Conservation (phyloP, 331 rosid species). For the Quercus tomentella region DNA sequence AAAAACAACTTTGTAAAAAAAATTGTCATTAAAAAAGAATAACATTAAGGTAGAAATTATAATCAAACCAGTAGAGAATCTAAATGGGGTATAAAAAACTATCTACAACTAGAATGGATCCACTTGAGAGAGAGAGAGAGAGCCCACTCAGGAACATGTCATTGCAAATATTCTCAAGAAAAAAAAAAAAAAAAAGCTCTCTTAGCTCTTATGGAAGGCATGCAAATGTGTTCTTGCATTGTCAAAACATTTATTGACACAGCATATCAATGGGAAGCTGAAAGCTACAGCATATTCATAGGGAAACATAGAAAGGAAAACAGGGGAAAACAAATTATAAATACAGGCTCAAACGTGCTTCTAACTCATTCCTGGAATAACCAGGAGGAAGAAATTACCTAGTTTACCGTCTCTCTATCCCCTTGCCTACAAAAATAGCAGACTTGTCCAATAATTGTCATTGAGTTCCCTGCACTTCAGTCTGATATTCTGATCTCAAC, state of each 20-base stretch:
- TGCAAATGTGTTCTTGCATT: constrained; percentile 47
- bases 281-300: constrained; percentile 42
- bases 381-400: constrained; percentile 34
- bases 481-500: constrained; percentile 98
- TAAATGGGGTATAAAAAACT: neutral
- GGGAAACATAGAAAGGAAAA: constrained; percentile 42
- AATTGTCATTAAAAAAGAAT: too few relatives aligned
- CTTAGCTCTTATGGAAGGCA: constrained; percentile 36
- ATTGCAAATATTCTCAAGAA: constrained; percentile 16
- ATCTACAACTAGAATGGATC: neutral
- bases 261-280: constrained; percentile 49
- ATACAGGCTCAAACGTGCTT: constrained; percentile 50
- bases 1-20: too few relatives aligned
- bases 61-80: too few relatives aligned
- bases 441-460: constrained; percentile 22
- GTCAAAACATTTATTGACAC: constrained; percentile 66
- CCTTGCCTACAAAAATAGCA: constrained; percentile 73
- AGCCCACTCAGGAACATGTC: neutral
- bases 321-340: constrained; percentile 61
- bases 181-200: constrained; percentile 28
- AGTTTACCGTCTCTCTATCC: constrained; percentile 57
- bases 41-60: too few relatives aligned
- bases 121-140: neutral
- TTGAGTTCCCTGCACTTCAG: constrained; percentile 30
- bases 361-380: constrained; percentile 46